Percentiles rank a stretch among this genome's conserved stretches.
phyloP scores from a whole-genome alignment of 2,329 filamentous ascomycete genomes.

The Paecilomyces formosus region DNA sequence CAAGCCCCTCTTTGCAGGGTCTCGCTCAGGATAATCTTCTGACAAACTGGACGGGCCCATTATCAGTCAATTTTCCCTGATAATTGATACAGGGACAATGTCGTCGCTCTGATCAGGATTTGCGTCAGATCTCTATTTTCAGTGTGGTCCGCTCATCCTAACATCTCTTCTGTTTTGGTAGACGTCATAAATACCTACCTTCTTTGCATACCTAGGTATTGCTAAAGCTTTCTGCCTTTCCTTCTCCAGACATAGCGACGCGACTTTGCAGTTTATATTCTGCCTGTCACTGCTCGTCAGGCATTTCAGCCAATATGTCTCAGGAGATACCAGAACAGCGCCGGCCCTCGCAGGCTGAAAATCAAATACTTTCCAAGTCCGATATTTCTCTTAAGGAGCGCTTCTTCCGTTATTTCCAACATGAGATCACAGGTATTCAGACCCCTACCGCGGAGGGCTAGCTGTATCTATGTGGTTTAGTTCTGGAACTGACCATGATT shows the following conservation, averaged over 20 bases:
- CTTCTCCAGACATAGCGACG: not conserved
- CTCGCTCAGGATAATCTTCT: not conserved
- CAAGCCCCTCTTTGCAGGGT: not conserved
- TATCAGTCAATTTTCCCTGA: not conserved
- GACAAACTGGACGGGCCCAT: not conserved
- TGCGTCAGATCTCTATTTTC: not conserved
- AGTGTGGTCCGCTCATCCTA: not conserved
- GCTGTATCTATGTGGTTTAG: not conserved
- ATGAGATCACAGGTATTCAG: slow-evolving; percentile 59
- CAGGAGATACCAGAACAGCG: slow-evolving; percentile 19
- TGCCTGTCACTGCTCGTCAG: not conserved
- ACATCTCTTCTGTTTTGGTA: not conserved
- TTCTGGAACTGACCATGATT: slow-evolving; percentile 2
- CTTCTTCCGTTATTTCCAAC: slow-evolving; percentile 79
- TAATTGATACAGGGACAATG: not conserved
- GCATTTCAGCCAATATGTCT: slow-evolving; percentile 18
- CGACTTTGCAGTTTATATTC: too few species aligned
- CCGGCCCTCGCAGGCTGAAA: slow-evolving; percentile 24
- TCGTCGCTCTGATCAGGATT: not conserved
- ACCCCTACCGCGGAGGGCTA: not conserved
- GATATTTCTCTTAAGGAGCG: slow-evolving; percentile 57
- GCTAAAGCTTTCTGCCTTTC: not conserved
- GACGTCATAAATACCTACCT: slow-evolving; percentile 10
- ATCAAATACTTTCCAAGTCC: slow-evolving; percentile 24
- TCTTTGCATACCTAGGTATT: not conserved